Evolutionary conservation across 1,284 basidiomycete species (phyloP), one percentile per base, ranked within the genome.

Genomic region (Ustilago xerochloae): DNA sequence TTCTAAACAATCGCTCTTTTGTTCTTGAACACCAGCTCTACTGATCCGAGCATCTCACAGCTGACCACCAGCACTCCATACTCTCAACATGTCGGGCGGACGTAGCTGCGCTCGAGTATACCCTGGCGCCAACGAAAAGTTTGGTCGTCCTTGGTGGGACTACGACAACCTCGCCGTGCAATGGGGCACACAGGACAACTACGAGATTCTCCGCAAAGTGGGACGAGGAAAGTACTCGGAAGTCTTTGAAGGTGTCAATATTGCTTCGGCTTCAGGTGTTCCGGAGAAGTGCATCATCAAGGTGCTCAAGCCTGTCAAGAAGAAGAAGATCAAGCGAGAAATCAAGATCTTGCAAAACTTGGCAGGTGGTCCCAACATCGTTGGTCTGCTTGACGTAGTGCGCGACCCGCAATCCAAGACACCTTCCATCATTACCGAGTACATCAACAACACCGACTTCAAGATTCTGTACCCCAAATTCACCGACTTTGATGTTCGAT

Each of bases 301-400:
- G 86, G 95, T 98, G 51, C 88, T 99, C 74, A 99, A 99, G 86
- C 97, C 97, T 0, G 96, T 99, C 51, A 98, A 99, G 89, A 98
- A 98, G 90, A 98, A 98, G 90, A 99, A 99, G 88, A 98, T 99
- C 87, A 98, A 98, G 88, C 90, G 96, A 71, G 96, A 99, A 87
- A 97, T 99, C 86, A 98, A 99, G 88, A 97, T 99, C 79, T 86
- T 99, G 36, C 94, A 97, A 86, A 98, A 98, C 85, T 88, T 98
- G 22, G 93, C 94, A 0, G 95, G 96, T 28, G 97, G 97, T 20
- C 95, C 95, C 10, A 84, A 99, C 91, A 87, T 91, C 89, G 85
- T 95, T 88, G 81, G 89, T 7, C 88, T 99, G 50, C 87, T 98
- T 69, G 96, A 99, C 82, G 94, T 98, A 72, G 97, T 99, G 63